Conservation (phyloP, 2,329 filamentous ascomycete genomes). For the Cyphellophora europaea region DNA sequence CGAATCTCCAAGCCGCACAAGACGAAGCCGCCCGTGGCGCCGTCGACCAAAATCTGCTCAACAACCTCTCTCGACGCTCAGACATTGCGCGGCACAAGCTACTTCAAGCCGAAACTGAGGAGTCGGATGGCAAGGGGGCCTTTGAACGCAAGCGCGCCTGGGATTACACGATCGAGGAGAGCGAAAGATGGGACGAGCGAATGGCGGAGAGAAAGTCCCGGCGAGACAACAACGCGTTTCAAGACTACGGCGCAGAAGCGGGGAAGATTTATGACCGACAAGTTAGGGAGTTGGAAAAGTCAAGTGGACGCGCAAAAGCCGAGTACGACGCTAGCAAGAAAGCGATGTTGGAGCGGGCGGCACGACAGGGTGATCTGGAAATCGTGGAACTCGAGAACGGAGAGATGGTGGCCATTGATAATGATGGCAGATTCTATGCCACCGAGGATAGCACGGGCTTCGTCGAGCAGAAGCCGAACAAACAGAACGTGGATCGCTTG, state of each 20-base stretch:
- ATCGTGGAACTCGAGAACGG: constrained; percentile 94
- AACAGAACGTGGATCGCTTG: constrained; percentile 76
- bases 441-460: constrained; percentile 76
- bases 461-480: constrained; percentile 75
- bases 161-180: constrained; percentile 97
- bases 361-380: constrained; percentile 73
- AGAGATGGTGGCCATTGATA: constrained; percentile 88
- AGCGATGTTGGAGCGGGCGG: constrained; percentile 79
- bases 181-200: constrained; percentile 85
- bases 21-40: constrained; percentile 72
- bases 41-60: constrained; percentile 67
- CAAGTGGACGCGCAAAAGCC: constrained; percentile 48
- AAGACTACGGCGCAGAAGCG: constrained; percentile 79
- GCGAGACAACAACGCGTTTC: constrained; percentile 78
- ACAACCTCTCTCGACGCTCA: constrained; percentile 71
- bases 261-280: constrained; percentile 92
- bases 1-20: constrained; percentile 75
- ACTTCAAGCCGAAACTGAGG: constrained; percentile 81
- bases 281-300: constrained; percentile 57
- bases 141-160: constrained; percentile 97
- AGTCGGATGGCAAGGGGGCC: constrained; percentile 51
- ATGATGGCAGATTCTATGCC: constrained; percentile 82
- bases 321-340: constrained; percentile 59
- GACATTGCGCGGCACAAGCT: constrained; percentile 87
- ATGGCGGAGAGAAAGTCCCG: constrained; percentile 75